Percentiles rank a stretch among this genome's conserved stretches.
Conservation (phyloP, 1,284 basidiomycete species). For the Tetrapyrgos nigripes region DNA sequence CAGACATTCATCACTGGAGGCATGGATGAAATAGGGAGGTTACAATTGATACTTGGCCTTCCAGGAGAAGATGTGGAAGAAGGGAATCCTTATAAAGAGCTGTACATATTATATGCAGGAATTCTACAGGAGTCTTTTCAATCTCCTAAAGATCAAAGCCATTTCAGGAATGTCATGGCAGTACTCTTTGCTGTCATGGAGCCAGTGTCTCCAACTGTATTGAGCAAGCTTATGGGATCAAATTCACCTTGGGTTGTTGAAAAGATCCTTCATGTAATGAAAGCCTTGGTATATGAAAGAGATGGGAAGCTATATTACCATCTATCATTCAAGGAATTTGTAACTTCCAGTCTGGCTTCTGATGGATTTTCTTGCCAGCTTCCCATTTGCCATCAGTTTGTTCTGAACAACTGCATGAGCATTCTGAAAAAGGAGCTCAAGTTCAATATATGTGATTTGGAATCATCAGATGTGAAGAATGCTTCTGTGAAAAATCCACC, state of each 20-base stretch:
- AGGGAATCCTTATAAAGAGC: too few relatives aligned
- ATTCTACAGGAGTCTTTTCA: too few relatives aligned
- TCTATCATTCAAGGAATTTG: neutral
- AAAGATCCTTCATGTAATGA: neutral
- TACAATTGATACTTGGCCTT: too few relatives aligned
- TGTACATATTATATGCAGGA: too few relatives aligned
- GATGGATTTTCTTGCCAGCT: neutral
- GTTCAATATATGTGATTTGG: constrained; percentile 23
- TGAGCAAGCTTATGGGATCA: too few relatives aligned
- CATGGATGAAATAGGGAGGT: too few relatives aligned
- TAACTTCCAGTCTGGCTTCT: neutral
- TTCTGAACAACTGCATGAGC: constrained; percentile 6
- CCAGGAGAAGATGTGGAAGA: too few relatives aligned
- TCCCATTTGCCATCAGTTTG: neutral
- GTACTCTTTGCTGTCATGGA: neutral
- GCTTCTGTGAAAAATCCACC: neutral
- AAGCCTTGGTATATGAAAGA: neutral
- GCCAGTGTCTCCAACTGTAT: neutral
- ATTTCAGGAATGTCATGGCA: neutral
- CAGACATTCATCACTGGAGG: too few relatives aligned
- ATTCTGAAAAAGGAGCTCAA: constrained; percentile 22
- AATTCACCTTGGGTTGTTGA: too few relatives aligned
- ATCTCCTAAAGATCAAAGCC: too few relatives aligned
- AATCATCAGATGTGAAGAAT: constrained; percentile 14
- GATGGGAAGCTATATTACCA: neutral